Conservation (phyloP, 768 basidiomycete species). For the Jaapia argillacea region DNA sequence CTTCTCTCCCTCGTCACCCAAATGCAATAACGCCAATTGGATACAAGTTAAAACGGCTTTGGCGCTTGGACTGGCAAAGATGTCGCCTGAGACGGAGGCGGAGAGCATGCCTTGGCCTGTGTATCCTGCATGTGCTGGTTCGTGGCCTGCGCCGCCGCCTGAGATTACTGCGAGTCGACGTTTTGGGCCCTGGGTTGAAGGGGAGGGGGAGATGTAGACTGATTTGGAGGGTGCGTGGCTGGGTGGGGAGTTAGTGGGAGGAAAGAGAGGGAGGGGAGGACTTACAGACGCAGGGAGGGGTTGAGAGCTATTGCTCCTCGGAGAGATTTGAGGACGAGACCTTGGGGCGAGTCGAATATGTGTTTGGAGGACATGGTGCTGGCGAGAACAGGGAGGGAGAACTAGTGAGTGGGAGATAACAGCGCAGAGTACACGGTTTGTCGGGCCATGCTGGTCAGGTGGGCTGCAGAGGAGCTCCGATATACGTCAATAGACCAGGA, state of each 20-base stretch:
- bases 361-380: conserved; percentile 39
- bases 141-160: conserved; percentile 48
- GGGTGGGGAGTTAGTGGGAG: not conserved
- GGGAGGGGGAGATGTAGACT: conserved; percentile 19
- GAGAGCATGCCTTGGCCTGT: conserved; percentile 47
- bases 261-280: conserved; percentile 1
- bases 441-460: too few relatives aligned
- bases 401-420: too few relatives aligned
- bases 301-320: conserved; percentile 31
- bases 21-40: conserved; percentile 30
- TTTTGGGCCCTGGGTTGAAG: conserved; percentile 1
- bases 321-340: conserved; percentile 32
- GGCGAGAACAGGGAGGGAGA: too few relatives aligned
- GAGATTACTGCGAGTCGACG: conserved; percentile 31
- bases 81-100: conserved; percentile 49
- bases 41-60: conserved; percentile 43
- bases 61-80: conserved; percentile 55
- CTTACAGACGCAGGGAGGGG: conserved; percentile 28
- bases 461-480: too few relatives aligned
- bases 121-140: conserved; percentile 49
- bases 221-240: conserved; percentile 29
- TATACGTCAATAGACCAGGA: too few relatives aligned
- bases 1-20: conserved; percentile 8
- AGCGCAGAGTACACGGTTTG: too few relatives aligned
- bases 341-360: conserved; percentile 29